Conservation (phyloP, 306 rosid species). For the Alnus glutinosa region DNA sequence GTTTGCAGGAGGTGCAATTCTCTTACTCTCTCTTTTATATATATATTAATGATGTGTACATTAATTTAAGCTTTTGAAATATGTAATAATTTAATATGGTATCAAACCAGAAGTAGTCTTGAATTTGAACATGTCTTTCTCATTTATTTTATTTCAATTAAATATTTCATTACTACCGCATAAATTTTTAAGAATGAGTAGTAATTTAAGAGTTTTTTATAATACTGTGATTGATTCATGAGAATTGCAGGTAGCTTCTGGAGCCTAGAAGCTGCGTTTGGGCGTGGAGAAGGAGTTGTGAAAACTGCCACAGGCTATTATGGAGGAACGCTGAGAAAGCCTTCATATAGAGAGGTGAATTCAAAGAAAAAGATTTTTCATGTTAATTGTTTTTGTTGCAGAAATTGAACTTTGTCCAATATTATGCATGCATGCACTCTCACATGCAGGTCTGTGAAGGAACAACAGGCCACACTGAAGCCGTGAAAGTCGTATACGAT, state of each 20-base stretch:
- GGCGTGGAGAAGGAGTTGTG: constrained; percentile 22
- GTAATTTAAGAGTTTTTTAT: no score
- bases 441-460: constrained; percentile 24
- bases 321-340: constrained; percentile 27
- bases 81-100: no score
- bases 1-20: constrained; percentile 28
- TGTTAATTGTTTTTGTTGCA: not conserved
- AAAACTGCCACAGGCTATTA: constrained; percentile 26
- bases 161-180: no score
- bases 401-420: not conserved
- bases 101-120: no score
- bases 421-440: not conserved
- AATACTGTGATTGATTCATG: not conserved
- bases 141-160: no score
- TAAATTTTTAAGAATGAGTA: no score
- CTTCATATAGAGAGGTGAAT: constrained; percentile 20
- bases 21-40: not conserved
- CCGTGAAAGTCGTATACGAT: constrained; percentile 24
- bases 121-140: no score
- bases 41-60: no score
- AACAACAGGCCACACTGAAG: constrained; percentile 30
- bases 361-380: not conserved
- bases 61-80: no score
- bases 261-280: constrained; percentile 32
- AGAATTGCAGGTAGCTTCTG: constrained; percentile 13